Base-by-base conservation (phyloP, 1,139 yeast genomes). In the Taiozyma onychis region DNA sequence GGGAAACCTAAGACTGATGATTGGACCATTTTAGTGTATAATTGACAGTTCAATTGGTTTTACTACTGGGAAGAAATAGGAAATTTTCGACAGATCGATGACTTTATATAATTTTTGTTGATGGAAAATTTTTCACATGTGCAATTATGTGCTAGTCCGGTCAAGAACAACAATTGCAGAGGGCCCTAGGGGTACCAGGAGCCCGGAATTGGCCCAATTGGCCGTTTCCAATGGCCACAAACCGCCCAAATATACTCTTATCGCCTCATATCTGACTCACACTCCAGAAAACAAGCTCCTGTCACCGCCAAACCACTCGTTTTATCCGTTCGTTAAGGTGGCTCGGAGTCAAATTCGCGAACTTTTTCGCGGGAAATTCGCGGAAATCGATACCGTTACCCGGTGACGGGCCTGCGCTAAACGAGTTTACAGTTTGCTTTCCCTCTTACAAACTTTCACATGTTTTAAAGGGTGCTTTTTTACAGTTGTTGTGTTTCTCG, bases 1-100 rank as follows among this genome's bases (percentile, higher is more conserved):
- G 99, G 99, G 91, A 91, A 91, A 75, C 99, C 99, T 78, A 91
- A 84, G 66, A 91, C 95, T 68, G 97, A 83, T 62, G 98, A 91
- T 75, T 85, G 85, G 75, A 91, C 97, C 97, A 91, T 90, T 68
- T 45, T 43, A 35, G 10, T 16, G 10, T 35, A 35, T 35, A 18
- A 35, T 35, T 35, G 39, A 35, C 5, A 35, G 39, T 35, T 16
- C 39, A 35, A 35, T 35, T 35, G 39, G 39, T 16, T 35, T 35
- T 35, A n/a, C 13, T 35, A 35, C n/a, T 8, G 21, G 22, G 9
- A 37, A 37, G 24, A 18, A 14, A 32, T 32, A 6, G 14, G 39
- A 37, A 37, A 18, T 37, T 37, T 37, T 37, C 41, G 43, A 24
- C 18, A 39, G 43, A 39, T 39, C 26, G 43, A 39, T 39, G 43